Conservation (phyloP, 148 eudicot species). For the Rhododendron griersonianum region DNA sequence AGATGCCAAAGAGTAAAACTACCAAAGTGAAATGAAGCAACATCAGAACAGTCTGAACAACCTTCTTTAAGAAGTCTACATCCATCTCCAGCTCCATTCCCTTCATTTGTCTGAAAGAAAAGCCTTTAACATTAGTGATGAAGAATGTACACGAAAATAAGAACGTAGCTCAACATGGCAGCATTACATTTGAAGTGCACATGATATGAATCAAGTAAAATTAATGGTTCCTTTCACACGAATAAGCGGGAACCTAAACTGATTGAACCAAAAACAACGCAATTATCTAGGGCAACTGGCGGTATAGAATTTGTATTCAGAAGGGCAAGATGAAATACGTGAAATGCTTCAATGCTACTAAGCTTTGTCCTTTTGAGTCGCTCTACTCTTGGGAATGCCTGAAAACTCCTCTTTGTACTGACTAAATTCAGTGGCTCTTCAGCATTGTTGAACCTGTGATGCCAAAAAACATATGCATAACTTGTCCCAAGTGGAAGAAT, state of each 20-base stretch:
- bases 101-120: constrained; percentile 38
- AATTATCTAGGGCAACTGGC: neutral
- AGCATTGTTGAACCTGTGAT: constrained; percentile 41
- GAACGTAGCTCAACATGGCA: neutral
- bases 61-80: constrained; percentile 31
- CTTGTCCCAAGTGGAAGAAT: neutral
- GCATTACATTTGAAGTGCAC: neutral
- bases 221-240: neutral
- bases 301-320: neutral
- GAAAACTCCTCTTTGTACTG: constrained; percentile 52
- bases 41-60: neutral
- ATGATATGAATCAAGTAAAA: neutral
- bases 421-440: constrained; percentile 38
- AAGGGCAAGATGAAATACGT: constrained; percentile 31
- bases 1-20: neutral
- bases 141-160: constrained; percentile 2
- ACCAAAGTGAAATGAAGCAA: neutral
- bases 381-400: constrained; percentile 33
- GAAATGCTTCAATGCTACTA: constrained; percentile 25
- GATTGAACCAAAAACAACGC: neutral
- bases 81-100: constrained; percentile 16
- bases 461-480: neutral
- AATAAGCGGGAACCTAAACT: neutral
- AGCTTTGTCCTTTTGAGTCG: constrained; percentile 58
- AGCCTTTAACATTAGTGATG: neutral